phyloP scores from a whole-genome alignment of 352 stramenopile genomes.

The Albugo candida region DNA sequence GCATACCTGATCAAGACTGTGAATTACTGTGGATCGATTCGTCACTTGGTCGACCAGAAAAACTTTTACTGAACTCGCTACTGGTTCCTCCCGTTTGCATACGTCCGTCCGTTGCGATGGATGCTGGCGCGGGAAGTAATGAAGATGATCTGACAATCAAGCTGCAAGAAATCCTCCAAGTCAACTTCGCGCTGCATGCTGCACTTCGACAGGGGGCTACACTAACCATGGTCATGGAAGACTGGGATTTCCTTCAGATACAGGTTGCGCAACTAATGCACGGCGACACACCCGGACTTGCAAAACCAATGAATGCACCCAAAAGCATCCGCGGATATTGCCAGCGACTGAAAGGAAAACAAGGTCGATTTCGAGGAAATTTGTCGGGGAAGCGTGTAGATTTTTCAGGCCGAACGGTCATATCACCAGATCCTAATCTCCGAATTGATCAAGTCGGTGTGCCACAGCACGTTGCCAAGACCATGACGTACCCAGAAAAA shows the following conservation, averaged over 20 bases:
- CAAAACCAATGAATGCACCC: constrained; percentile 82
- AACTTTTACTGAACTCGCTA: constrained; percentile 93
- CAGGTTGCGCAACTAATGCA: constrained; percentile 98
- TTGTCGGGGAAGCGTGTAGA: constrained; percentile 98
- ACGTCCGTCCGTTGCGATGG: constrained; percentile 95
- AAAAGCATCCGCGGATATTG: constrained; percentile 95
- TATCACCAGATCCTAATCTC: constrained; percentile 98
- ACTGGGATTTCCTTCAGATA: constrained; percentile 98
- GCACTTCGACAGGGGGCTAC: constrained; percentile 89
- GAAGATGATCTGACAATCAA: constrained; percentile 99
- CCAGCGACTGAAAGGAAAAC: constrained; percentile 95
- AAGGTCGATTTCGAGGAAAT: constrained; percentile 97
- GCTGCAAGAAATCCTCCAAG: constrained; percentile 97
- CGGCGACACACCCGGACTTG: constrained; percentile 92
- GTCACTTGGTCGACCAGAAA: constrained; percentile 87
- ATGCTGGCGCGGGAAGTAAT: constrained; percentile 88
- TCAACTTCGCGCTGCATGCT: constrained; percentile 92
- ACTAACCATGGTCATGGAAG: constrained; percentile 97
- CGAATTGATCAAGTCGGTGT: constrained; percentile 90
- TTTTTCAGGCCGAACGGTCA: constrained; percentile 98
- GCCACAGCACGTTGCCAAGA: constrained; percentile 89
- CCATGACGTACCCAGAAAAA: constrained; percentile 96
- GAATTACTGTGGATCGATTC: constrained; percentile 95
- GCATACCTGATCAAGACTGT: constrained; percentile 95
- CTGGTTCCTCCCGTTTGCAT: constrained; percentile 98